Conservation (phyloP, 192 early-diverging fungal genomes). For the Pilaira anomala region DNA sequence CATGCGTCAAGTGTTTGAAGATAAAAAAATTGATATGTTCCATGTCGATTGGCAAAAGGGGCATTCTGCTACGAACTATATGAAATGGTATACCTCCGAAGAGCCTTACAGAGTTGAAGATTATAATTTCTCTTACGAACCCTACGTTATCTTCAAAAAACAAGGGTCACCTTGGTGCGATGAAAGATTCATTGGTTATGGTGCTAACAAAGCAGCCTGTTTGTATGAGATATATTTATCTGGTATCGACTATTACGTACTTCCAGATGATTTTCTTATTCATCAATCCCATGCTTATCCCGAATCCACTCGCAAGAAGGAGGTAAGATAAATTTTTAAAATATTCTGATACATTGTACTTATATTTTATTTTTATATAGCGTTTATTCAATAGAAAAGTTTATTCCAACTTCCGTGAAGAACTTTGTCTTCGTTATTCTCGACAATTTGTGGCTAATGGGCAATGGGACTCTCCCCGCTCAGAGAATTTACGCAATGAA, state of each 20-base stretch:
- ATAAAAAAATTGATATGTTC: constrained; percentile 49
- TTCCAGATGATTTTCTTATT: constrained; percentile 49
- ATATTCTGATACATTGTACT: not conserved
- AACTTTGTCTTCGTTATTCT: constrained; percentile 51
- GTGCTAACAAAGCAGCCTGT: constrained; percentile 54
- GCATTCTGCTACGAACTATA: constrained; percentile 54
- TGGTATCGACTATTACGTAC: constrained; percentile 47
- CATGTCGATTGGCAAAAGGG: constrained; percentile 45
- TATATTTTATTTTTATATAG: constrained; percentile 35
- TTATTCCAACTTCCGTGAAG: constrained; percentile 49
- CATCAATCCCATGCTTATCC: constrained; percentile 50
- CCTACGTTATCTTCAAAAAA: constrained; percentile 49
- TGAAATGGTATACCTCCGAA: constrained; percentile 37
- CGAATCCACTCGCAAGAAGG: constrained; percentile 41
- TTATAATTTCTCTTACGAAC: constrained; percentile 54
- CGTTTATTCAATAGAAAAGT: constrained; percentile 47
- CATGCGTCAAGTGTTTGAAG: constrained; percentile 35
- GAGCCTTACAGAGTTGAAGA: constrained; percentile 46
- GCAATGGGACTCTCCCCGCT: constrained; percentile 29
- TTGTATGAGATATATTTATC: constrained; percentile 51
- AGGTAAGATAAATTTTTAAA: constrained; percentile 37
- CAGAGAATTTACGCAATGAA: constrained; percentile 38
- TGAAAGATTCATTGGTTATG: constrained; percentile 54
- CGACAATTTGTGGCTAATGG: constrained; percentile 39
- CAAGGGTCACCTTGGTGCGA: constrained; percentile 51